phyloP scores from a whole-genome alignment of 192 early-diverging fungal species.

The Entophlyctis helioformis region DNA sequence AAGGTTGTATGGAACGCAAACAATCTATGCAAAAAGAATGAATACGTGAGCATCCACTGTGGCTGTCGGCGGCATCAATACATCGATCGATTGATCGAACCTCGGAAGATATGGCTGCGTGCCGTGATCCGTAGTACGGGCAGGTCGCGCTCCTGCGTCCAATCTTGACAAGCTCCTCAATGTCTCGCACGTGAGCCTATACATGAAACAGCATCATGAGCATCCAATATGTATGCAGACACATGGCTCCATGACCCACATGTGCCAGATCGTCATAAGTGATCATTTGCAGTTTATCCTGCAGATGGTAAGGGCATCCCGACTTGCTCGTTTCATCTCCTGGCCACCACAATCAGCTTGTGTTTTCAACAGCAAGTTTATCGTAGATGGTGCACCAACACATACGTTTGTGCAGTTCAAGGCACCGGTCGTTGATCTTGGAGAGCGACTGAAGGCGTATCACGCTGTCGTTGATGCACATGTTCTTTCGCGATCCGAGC shows the following conservation, averaged over 20 bases:
- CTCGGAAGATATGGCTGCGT: conserved; percentile 36
- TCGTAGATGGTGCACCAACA: not conserved
- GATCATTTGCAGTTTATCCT: conserved; percentile 33
- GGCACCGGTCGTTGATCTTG: conserved; percentile 68
- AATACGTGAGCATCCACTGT: not conserved
- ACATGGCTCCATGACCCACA: not conserved
- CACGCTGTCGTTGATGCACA: conserved; percentile 73
- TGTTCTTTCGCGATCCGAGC: conserved; percentile 67
- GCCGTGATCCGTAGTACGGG: conserved; percentile 75
- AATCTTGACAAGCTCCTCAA: conserved; percentile 68
- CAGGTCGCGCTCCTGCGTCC: conserved; percentile 50
- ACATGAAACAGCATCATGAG: not conserved
- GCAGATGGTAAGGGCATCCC: conserved; percentile 37
- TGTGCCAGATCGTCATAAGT: conserved; percentile 36
- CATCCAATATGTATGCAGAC: not conserved
- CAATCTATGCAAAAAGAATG: conserved; percentile 36
- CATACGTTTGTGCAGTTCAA: conserved; percentile 66
- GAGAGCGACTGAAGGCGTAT: conserved; percentile 29
- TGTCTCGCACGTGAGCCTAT: conserved; percentile 45
- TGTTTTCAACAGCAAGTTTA: too few species aligned
- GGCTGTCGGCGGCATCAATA: not conserved
- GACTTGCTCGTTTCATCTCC: conserved; percentile 10
- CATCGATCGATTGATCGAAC: conserved; percentile 10
- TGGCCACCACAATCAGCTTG: too few species aligned
- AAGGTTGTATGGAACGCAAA: conserved; percentile 83